Evolutionary conservation across 2,329 filamentous ascomycete species (phyloP), one percentile per base, ranked within the genome.

Genomic region (Lasiodiplodia theobromae): DNA sequence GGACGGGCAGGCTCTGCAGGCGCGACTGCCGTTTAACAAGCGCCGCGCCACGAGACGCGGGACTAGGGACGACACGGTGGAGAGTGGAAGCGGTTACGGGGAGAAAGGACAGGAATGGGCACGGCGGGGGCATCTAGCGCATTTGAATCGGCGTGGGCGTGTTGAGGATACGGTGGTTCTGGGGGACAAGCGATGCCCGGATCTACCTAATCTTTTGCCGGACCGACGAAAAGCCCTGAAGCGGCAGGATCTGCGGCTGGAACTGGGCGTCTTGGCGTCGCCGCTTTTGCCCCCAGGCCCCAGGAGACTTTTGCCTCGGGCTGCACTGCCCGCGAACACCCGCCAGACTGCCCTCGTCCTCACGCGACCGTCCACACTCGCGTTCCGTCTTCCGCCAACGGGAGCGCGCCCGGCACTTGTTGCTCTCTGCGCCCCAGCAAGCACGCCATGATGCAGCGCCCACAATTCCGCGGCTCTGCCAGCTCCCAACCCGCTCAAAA

Each of bases 61-160:
- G 54, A 57, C 66, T 49, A 62, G 31, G 21, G 57, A 68, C 66
- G 57, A 68, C 66, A 68, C 66, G 66, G 66, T 68, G 66, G 57
- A 62, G 6, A 34, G 49, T 25, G 56, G 18, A 16, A 18, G 47
- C 18, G n/a, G 23, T 18, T 23, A 6, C 23, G 65, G 52, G 40
- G 52, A 25, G 31, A 40, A 4, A 21, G 14, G 28, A 14, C 8
- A 51, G 58, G 37, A 11, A 28, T 31, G 65, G 18, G 12, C 34
- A 31, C 23, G 28, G 6, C 31, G 57, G 49, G 44, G 57, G 63
- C 34, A 51, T 63, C 57, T 63, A 68, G 63, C 63, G 63, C 63
- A 54, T 66, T 66, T 52, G 60, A 64, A 21, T 23, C 51, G 62
- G 31, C 62, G 62, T 53, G 51, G 49, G 49, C 31, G 31, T 66